Base-by-base conservation (phyloP, 2,329 filamentous ascomycete species). In the Diaporthe amygdali region DNA sequence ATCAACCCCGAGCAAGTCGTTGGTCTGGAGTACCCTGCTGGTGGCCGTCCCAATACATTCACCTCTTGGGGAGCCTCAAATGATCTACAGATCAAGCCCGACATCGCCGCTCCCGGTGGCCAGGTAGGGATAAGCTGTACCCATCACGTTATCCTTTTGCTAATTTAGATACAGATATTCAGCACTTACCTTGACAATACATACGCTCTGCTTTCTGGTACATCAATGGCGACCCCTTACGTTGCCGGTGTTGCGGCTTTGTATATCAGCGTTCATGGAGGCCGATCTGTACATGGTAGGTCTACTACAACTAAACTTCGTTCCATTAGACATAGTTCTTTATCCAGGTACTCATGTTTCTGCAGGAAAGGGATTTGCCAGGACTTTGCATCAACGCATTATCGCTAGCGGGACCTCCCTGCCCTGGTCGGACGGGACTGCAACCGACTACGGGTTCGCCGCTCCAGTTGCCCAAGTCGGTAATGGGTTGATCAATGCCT, bases 171-270 rank as follows among this genome's bases (percentile, higher is more conserved):
- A 22, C 27, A 81, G 49, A 86, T 87, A 71, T 79, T 84, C 66
- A 84, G 83, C 27, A 85, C 84, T 2, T 86, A 82, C 71, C 82
- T 82, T 20, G 59, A 69, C 17, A 75, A 81, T 41, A 76, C 75
- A 4, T 79, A 77, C 46, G 80, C 80, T 17, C 79, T 87, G 2
- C 78, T 84, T 32, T 83, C 80, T 51, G 85, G 86, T 32, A 88
- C 85, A 2, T 84, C 82, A 7, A 87, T 87, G 86, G 83, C 85
- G 6, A 81, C 80, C 20, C 84, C 85, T 2, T 85, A 84, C 68
- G 78, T 85, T 15, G 84, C 84, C 20, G 85, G 84, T 32, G 78
- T 83, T 12, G 81, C 81, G 3, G 81, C 81, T n/a, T 78, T 83
- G 12, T 83, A 81, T 66, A 76, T 82, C 41, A 74, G 79, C 12